Evolutionary conservation across 768 basidiomycete species (phyloP).

Genomic region (Cystobasidium onofrii): DNA sequence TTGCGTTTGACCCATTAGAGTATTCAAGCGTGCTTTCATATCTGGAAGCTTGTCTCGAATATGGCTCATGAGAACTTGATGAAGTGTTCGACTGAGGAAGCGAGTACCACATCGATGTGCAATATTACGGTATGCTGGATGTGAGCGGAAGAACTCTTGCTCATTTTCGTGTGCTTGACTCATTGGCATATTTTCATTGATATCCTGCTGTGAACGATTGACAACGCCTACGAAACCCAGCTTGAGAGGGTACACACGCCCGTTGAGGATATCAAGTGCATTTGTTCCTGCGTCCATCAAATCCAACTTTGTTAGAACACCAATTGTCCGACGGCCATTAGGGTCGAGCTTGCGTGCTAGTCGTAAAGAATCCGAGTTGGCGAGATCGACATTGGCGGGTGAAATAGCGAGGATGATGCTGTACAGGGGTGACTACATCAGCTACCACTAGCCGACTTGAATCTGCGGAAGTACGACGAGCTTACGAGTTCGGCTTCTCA

Average conservation of each 20-base stretch:
- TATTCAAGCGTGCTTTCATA: constrained; percentile 97
- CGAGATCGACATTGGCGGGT: constrained; percentile 93
- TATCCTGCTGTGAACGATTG: constrained; percentile 95
- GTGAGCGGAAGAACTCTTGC: constrained; percentile 79
- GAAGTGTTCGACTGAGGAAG: constrained; percentile 83
- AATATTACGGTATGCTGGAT: constrained; percentile 87
- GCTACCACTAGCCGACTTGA: neutral
- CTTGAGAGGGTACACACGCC: constrained; percentile 94
- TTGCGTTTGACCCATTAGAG: constrained; percentile 95
- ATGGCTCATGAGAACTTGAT: constrained; percentile 92
- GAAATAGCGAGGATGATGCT: constrained; percentile 96
- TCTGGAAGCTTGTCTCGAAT: constrained; percentile 98
- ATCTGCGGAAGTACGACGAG: neutral
- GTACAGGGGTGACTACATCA: neutral
- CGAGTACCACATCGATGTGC: constrained; percentile 96
- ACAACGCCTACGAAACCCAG: constrained; percentile 97
- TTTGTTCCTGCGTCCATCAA: constrained; percentile 99
- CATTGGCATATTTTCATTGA: constrained; percentile 79
- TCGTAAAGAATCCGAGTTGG: constrained; percentile 95
- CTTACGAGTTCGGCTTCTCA: constrained; percentile 87
- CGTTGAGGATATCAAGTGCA: constrained; percentile 88
- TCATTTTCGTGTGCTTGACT: constrained; percentile 73
- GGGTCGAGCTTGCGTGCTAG: constrained; percentile 92
- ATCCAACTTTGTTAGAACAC: constrained; percentile 92
- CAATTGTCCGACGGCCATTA: constrained; percentile 90